These are phyloP conservation scores for Fusarium compactum DNA, from an alignment of 2,329 filamentous ascomycete species.

Conservation along the genomic window DNA sequence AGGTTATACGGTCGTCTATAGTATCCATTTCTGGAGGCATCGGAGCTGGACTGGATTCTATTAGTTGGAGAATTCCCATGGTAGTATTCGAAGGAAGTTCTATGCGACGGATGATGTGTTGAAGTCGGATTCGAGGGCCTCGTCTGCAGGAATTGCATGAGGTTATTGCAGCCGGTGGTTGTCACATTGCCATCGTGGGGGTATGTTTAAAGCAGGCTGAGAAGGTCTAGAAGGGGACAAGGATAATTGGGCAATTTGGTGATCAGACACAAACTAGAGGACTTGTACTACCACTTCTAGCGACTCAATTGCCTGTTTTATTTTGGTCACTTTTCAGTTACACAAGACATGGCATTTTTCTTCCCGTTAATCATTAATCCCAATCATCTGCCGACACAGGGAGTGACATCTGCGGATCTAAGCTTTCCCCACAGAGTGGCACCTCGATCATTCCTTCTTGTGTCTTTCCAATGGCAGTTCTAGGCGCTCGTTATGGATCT, in stretches of 20 bases:
- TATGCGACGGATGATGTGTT: constrained; percentile 29
- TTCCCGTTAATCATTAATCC: background rate
- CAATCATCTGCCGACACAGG: background rate
- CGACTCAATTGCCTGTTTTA: background rate
- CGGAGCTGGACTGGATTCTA: background rate
- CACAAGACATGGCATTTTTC: background rate
- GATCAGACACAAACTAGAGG: background rate
- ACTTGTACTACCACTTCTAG: background rate
- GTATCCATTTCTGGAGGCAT: constrained; percentile 18
- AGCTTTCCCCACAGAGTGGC: background rate
- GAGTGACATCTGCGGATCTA: too few relatives aligned
- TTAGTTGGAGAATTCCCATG: constrained; percentile 10
- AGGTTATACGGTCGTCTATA: constrained; percentile 13
- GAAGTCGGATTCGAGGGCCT: background rate
- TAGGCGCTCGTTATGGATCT: constrained; percentile 22
- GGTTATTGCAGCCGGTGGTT: constrained; percentile 37
- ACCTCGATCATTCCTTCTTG: background rate
- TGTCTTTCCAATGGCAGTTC: constrained; percentile 12
- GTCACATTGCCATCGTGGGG: background rate
- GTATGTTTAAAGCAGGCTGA: background rate
- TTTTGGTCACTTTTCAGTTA: background rate
- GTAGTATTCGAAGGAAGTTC: constrained; percentile 17
- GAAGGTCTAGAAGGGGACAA: background rate
- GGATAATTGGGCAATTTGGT: background rate
- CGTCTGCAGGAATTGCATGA: background rate